Evolutionary conservation across 1,284 basidiomycete species (phyloP).

Genomic region (Trichosporon sp.): DNA sequence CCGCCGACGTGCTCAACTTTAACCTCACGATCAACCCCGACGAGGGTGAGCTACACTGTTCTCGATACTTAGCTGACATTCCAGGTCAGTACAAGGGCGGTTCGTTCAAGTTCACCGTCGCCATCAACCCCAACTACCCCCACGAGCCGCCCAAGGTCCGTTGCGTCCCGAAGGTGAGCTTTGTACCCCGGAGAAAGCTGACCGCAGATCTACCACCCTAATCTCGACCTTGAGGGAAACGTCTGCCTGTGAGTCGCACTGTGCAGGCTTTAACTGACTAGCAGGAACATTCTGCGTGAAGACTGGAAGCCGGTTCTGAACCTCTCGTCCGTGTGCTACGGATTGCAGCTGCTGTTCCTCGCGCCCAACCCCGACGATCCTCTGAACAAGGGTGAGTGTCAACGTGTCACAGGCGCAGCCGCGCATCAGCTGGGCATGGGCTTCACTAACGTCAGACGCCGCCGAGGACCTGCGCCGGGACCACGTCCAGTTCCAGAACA

Average conservation of each 20-base stretch:
- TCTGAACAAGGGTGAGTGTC: slow-evolving; percentile 81
- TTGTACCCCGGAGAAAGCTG: not conserved
- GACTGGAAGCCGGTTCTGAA: slow-evolving; percentile 99
- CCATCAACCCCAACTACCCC: slow-evolving; percentile 96
- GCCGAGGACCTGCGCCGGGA: slow-evolving; percentile 84
- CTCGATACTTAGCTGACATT: slow-evolving; percentile 4
- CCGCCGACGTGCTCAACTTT: slow-evolving; percentile 92
- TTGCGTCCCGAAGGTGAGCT: slow-evolving; percentile 81
- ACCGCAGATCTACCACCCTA: slow-evolving; percentile 93
- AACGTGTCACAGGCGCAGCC: not conserved
- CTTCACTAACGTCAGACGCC: slow-evolving; percentile 63
- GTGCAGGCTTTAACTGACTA: slow-evolving; percentile 10
- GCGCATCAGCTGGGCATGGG: not conserved
- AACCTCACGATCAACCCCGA: slow-evolving; percentile 91
- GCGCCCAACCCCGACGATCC: slow-evolving; percentile 99
- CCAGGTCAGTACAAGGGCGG: slow-evolving; percentile 97
- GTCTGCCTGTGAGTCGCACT: slow-evolving; percentile 63
- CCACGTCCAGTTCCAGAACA: slow-evolving; percentile 70
- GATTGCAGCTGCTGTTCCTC: slow-evolving; percentile 94
- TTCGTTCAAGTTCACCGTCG: slow-evolving; percentile 86
- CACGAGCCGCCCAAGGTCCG: slow-evolving; percentile 99
- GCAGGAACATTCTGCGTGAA: slow-evolving; percentile 85
- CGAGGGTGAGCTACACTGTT: slow-evolving; percentile 63
- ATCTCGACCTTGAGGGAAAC: slow-evolving; percentile 94
- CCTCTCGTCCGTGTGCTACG: slow-evolving; percentile 94